A percentile compares a stretch with the other conserved stretches of the same genome.
Conservation (phyloP, 1,284 basidiomycete species). For the Sanghuangporus sanghuang region DNA sequence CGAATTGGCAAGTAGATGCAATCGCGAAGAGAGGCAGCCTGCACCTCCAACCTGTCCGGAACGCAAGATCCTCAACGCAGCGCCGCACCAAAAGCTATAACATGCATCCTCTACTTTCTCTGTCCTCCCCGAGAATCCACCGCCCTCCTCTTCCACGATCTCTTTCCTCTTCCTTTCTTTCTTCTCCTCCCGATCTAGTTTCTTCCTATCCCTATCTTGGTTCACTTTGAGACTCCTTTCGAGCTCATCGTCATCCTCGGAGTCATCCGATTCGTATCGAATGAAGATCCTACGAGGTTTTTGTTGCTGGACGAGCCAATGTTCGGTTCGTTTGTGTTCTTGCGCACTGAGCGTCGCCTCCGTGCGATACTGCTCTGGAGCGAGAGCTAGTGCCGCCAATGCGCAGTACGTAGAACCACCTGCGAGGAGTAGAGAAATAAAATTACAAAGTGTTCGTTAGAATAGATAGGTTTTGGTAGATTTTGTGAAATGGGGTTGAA, state of each 20-base stretch:
- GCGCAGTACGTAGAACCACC: constrained; percentile 95
- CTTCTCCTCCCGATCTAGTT: background rate
- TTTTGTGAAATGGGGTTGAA: background rate
- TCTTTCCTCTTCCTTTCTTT: background rate
- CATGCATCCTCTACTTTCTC: constrained; percentile 87
- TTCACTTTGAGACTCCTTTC: background rate
- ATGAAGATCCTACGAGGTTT: constrained; percentile 27
- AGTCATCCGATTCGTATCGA: background rate
- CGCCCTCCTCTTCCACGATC: constrained; percentile 26
- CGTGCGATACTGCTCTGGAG: constrained; percentile 24
- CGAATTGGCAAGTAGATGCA: background rate
- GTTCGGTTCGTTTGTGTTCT: constrained; percentile 52
- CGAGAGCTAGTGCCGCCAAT: constrained; percentile 70
- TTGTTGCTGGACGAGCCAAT: constrained; percentile 78
- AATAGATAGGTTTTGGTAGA: background rate
- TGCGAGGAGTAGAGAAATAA: constrained; percentile 26
- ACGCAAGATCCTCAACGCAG: constrained; percentile 45
- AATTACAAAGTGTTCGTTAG: background rate
- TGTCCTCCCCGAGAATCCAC: constrained; percentile 84
- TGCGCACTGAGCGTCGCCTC: constrained; percentile 31
- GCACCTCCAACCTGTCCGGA: constrained; percentile 25
- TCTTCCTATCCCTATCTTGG: background rate
- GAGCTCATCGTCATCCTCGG: background rate
- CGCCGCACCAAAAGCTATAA: constrained; percentile 94
- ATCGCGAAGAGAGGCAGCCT: background rate